A percentile compares a stretch with the other conserved stretches of the same genome.
Conservation (phyloP, 148 eudicot species). For the Chenopodium formosanum region DNA sequence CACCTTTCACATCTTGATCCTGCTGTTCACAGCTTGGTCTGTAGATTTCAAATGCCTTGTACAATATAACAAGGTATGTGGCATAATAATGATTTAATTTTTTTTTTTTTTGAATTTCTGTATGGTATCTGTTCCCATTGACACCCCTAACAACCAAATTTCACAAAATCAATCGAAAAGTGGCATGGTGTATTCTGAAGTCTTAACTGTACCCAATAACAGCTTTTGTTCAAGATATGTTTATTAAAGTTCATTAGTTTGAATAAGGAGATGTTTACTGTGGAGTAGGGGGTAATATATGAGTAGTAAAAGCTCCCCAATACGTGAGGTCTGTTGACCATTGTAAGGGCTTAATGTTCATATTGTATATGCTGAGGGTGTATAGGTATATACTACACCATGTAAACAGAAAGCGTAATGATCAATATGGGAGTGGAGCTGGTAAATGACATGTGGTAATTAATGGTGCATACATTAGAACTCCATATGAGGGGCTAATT, state of each 20-base stretch:
- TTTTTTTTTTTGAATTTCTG: background rate
- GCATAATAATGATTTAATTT: background rate
- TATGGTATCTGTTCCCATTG: background rate
- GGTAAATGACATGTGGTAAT: background rate
- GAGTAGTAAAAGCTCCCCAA: too few species aligned
- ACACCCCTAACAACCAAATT: too few species aligned
- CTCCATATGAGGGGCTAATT: background rate
- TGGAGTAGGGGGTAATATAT: too few species aligned
- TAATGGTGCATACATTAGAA: background rate
- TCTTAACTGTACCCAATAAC: too few species aligned
- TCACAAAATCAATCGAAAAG: too few species aligned
- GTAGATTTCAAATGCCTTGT: constrained; percentile 87
- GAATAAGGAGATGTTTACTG: too few species aligned
- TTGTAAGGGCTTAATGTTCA: background rate
- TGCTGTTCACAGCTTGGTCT: constrained; percentile 87
- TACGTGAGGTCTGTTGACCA: background rate
- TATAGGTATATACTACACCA: background rate
- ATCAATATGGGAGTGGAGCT: too few species aligned
- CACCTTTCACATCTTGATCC: constrained; percentile 57
- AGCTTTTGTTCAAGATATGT: too few species aligned
- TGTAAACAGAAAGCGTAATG: too few species aligned
- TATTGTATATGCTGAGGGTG: background rate
- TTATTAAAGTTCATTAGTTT: too few species aligned
- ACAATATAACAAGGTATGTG: constrained; percentile 67
- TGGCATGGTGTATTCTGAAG: too few species aligned